Percentiles rank a stretch among this genome's conserved stretches.
Evolutionary conservation across 1,284 basidiomycete genomes (phyloP).

Genomic region (Ganoderma meredithae): DNA sequence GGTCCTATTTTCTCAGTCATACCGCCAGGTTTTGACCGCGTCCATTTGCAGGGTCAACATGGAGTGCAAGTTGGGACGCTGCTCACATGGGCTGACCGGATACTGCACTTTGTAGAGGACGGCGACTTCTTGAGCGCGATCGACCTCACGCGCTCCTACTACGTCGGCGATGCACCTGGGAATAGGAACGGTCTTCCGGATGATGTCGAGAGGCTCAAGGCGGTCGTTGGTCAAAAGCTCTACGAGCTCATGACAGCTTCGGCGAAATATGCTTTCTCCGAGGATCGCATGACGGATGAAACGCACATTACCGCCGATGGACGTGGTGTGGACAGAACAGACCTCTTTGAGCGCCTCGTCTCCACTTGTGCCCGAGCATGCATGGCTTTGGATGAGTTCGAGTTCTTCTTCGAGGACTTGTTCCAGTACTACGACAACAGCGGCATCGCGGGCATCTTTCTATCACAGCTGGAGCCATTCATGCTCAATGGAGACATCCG

Average conservation of each 20-base stretch:
- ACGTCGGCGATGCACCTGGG: slow-evolving; percentile 82
- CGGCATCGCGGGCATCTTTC: slow-evolving; percentile 90
- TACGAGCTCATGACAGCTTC: slow-evolving; percentile 90
- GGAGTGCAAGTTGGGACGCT: slow-evolving; percentile 87
- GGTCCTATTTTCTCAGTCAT: slow-evolving; percentile 42
- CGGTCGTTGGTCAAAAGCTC: slow-evolving; percentile 80
- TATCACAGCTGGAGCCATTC: slow-evolving; percentile 85
- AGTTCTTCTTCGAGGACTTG: slow-evolving; percentile 92
- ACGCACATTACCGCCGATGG: slow-evolving; percentile 87
- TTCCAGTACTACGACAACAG: slow-evolving; percentile 90
- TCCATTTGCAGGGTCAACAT: slow-evolving; percentile 60
- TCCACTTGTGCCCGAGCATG: slow-evolving; percentile 84
- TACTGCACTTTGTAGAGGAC: slow-evolving; percentile 83
- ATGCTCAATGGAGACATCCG: slow-evolving; percentile 80
- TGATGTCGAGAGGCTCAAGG: slow-evolving; percentile 61
- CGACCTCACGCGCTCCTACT: slow-evolving; percentile 85
- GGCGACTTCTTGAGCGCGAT: slow-evolving; percentile 95
- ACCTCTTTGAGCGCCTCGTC: slow-evolving; percentile 90
- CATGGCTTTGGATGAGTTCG: slow-evolving; percentile 80
- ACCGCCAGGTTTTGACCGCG: slow-evolving; percentile 3
- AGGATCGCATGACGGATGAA: slow-evolving; percentile 90
- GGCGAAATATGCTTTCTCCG: slow-evolving; percentile 90
- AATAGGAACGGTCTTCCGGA: slow-evolving; percentile 90
- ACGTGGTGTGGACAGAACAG: slow-evolving; percentile 91
- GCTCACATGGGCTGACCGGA: slow-evolving; percentile 94